Conservation (phyloP, 148 eudicot genomes). For the Limonium bicolor region DNA sequence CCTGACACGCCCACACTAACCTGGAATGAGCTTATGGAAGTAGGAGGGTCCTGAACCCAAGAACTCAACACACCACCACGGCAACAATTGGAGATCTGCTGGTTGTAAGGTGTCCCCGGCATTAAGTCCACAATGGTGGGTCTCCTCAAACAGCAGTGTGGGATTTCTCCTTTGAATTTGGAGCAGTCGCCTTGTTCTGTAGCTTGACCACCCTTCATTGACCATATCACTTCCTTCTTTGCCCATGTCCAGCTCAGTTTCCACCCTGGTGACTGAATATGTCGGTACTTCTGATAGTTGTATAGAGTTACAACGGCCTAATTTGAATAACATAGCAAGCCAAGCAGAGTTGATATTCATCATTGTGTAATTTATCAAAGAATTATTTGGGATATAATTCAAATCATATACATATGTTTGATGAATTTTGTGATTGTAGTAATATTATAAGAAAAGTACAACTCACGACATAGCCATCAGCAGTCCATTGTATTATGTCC, state of each 20-base stretch:
- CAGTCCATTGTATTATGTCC: slow-evolving; percentile 51
- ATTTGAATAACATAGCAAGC: neutral
- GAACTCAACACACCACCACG: slow-evolving; percentile 55
- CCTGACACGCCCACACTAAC: slow-evolving; percentile 55
- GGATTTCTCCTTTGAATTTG: slow-evolving; percentile 34
- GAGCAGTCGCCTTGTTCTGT: slow-evolving; percentile 81
- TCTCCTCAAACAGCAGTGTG: slow-evolving; percentile 50
- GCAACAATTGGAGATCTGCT: slow-evolving; percentile 56
- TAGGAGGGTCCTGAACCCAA: slow-evolving; percentile 42
- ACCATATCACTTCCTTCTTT: slow-evolving; percentile 58
- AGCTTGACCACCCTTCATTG: slow-evolving; percentile 41
- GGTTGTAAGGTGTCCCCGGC: slow-evolving; percentile 60
- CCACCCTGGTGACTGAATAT: slow-evolving; percentile 67
- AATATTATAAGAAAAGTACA: neutral
- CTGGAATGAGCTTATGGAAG: slow-evolving; percentile 48
- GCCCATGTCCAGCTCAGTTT: slow-evolving; percentile 66
- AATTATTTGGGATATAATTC: neutral
- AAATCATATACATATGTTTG: neutral
- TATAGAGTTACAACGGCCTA: slow-evolving; percentile 52
- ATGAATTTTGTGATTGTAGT: neutral
- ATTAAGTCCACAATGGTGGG: slow-evolving; percentile 54
- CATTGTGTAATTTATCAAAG: neutral
- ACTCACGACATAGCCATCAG: slow-evolving; percentile 65
- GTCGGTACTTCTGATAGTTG: slow-evolving; percentile 57
- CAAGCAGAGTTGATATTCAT: neutral